phyloP scores from a whole-genome alignment of 306 rosid species.

The Ormosia emarginata region DNA sequence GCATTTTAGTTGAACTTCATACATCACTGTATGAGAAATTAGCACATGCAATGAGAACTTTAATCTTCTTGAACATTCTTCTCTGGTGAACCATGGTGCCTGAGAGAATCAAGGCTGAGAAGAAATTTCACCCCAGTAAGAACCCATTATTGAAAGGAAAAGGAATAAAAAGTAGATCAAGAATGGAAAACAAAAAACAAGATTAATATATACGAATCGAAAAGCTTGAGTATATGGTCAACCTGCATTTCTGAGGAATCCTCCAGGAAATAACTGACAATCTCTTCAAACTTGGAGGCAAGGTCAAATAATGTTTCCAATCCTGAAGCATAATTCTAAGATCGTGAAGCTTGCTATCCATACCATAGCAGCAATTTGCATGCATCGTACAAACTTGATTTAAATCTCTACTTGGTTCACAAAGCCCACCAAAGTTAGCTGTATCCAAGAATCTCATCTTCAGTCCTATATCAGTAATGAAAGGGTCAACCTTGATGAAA shows the following conservation, averaged over 20 bases:
- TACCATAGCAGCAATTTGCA: conserved; percentile 87
- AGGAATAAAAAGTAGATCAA: neutral
- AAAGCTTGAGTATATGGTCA: neutral
- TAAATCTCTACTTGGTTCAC: conserved; percentile 92
- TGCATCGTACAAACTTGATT: conserved; percentile 94
- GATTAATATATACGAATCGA: neutral
- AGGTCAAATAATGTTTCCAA: conserved; percentile 70
- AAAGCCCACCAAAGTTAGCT: conserved; percentile 87
- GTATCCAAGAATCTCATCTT: conserved; percentile 87
- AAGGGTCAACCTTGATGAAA: conserved; percentile 67
- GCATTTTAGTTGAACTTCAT: conserved; percentile 8
- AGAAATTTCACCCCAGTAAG: conserved; percentile 17
- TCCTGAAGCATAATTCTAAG: conserved; percentile 79
- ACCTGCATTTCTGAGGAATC: conserved; percentile 92
- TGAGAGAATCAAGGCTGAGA: conserved; percentile 55
- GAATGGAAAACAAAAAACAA: neutral
- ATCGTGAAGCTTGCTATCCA: conserved; percentile 79
- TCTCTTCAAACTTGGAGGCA: conserved; percentile 61
- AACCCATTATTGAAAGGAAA: neutral
- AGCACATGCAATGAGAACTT: conserved; percentile 8
- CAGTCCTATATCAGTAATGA: conserved; percentile 51
- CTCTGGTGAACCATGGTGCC: conserved; percentile 27
- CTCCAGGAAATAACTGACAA: conserved; percentile 62
- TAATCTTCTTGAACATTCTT: conserved; percentile 29
- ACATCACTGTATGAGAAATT: neutral